These are phyloP conservation scores for Didymella exigua DNA, from an alignment of 2,329 filamentous ascomycete genomes.

Conservation along the genomic window DNA sequence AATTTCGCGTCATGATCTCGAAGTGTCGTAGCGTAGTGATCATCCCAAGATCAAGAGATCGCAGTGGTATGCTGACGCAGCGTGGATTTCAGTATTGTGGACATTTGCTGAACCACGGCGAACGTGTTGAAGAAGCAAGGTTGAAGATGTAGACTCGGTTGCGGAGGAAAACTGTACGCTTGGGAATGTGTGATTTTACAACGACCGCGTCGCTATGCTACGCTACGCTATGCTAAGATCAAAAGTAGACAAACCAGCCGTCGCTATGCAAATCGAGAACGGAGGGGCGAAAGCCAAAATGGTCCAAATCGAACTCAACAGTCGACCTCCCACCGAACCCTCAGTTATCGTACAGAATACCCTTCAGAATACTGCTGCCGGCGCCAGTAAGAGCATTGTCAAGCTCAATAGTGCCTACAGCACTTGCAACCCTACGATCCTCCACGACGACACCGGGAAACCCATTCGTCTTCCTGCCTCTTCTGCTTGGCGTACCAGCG, in stretches of 20 bases:
- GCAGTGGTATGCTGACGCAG: background rate
- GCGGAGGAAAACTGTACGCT: background rate
- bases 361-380: conserved; percentile 49
- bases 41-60: background rate
- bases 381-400: conserved; percentile 67
- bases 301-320: background rate
- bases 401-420: conserved; percentile 80
- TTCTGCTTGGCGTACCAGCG: conserved; percentile 73
- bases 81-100: background rate
- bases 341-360: conserved; percentile 28
- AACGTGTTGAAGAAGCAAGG: background rate
- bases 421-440: conserved; percentile 79
- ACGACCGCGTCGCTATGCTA: conserved; percentile 14
- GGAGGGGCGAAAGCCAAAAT: background rate
- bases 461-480: conserved; percentile 56
- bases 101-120: background rate
- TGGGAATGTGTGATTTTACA: background rate
- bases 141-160: background rate
- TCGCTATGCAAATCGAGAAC: conserved; percentile 13
- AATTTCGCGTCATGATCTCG: conserved; percentile 2
- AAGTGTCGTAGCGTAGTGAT: background rate
- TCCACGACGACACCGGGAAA: conserved; percentile 62
- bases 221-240: conserved; percentile 11
- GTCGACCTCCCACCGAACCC: background rate
- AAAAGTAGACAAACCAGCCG: background rate